A percentile compares a stretch with the other conserved stretches of the same genome.
Evolutionary conservation across 2,329 filamentous ascomycete species (phyloP).

Genomic region (Diatrype stigma): DNA sequence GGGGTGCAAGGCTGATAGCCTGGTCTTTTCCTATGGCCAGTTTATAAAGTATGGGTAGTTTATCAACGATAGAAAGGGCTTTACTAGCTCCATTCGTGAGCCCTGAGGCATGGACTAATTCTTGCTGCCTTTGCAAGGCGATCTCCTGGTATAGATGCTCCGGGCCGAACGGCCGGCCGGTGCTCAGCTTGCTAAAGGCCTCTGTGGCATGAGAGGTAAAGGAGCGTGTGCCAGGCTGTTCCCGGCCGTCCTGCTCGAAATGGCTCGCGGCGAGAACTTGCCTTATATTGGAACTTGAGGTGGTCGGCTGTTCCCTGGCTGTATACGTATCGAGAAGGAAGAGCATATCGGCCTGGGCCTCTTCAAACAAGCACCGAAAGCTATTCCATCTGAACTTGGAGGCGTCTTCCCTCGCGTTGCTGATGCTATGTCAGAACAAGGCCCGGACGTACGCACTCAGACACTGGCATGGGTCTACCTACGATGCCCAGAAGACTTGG

Average conservation of each 20-base stretch:
- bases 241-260: conserved; percentile 44
- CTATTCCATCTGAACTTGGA: conserved; percentile 60
- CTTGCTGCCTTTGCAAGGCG: conserved; percentile 39
- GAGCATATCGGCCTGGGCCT: conserved; percentile 59
- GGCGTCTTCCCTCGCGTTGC: conserved; percentile 54
- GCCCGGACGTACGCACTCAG: neutral
- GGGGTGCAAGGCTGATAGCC: conserved; percentile 48
- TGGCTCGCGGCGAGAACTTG: conserved; percentile 59
- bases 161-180: conserved; percentile 50
- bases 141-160: conserved; percentile 56
- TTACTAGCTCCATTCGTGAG: conserved; percentile 43
- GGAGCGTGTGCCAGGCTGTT: conserved; percentile 41
- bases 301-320: conserved; percentile 44
- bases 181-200: conserved; percentile 49
- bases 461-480: conserved; percentile 32
- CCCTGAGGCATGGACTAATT: conserved; percentile 37
- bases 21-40: conserved; percentile 51
- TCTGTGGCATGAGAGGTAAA: conserved; percentile 57
- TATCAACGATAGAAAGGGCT: conserved; percentile 28
- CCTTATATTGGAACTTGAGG: conserved; percentile 53
- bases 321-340: conserved; percentile 60
- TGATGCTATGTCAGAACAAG: conserved; percentile 38
- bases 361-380: conserved; percentile 59
- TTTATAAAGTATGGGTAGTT: conserved; percentile 50
- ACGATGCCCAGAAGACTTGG: conserved; percentile 65